These are phyloP conservation scores for Talaromyces piceae DNA, from an alignment of 2,329 filamentous ascomycete genomes.

Conservation along the genomic window DNA sequence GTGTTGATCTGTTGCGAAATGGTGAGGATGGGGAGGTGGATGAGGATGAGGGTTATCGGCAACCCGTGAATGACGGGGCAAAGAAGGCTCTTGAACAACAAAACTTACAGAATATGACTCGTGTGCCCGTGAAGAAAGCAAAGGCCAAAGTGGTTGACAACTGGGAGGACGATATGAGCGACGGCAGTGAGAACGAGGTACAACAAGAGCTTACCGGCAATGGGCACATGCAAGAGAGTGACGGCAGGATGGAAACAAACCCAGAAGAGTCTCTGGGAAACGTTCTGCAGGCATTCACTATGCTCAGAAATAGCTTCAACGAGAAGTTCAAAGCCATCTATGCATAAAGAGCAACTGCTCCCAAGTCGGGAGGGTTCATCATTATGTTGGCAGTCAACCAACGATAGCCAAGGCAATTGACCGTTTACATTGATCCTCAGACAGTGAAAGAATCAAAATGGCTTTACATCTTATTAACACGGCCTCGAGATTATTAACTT, in stretches of 20 bases:
- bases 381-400: too few relatives aligned
- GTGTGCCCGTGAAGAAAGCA: constrained; percentile 17
- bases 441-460: too few relatives aligned
- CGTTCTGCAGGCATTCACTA: constrained; percentile 19
- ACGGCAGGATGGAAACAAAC: constrained; percentile 15
- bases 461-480: too few relatives aligned
- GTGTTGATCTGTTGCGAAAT: neutral
- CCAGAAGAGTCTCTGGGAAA: neutral
- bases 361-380: too few relatives aligned
- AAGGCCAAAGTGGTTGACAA: neutral
- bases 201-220: neutral
- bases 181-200: neutral
- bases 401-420: too few relatives aligned
- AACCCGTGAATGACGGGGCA: neutral
- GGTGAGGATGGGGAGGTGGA: too few relatives aligned
- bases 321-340: constrained; percentile 28
- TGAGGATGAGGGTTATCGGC: neutral
- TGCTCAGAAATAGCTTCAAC: constrained; percentile 26
- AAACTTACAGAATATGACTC: neutral
- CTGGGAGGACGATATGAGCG: neutral
- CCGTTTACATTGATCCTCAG: too few relatives aligned
- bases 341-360: constrained; percentile 16
- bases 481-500: too few relatives aligned
- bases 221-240: constrained; percentile 10
- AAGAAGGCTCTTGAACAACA: neutral